Evolutionary conservation across 108 stramenopile genomes (phyloP), one percentile per base, ranked within the genome.

Genomic region (Skeletonema tropicum): DNA sequence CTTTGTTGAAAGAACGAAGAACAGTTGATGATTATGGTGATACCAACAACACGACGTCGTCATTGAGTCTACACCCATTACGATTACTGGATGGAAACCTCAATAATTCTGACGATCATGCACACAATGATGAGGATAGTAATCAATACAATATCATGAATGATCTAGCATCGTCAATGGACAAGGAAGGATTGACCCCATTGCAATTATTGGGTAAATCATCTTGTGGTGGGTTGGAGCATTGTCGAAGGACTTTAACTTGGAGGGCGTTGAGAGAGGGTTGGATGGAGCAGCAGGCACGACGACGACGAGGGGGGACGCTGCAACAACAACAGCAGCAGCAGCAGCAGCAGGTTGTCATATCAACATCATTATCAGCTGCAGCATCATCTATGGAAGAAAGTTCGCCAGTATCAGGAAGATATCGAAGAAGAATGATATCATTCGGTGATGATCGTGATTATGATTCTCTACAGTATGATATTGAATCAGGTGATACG

Each of bases 121-220:
- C 55, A 3, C 63, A 58, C 19, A 10, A 41, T 12, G 52, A 65
- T 21, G 19, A 66, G 1, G 63, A 57, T 1, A 30, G 42, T n/a
- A 1, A 41, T 41, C 39, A 12, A 41, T 70, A 36, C 69, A 15
- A 36, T 23, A 62, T 60, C 17, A 66, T 82, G n/a, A 77, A 82
- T 13, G 62, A 71, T 45, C 31, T 82, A 57, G 66, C 74, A 19
- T 10, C 55, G 2, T 25, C 74, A 35, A 21, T 49, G 29, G 91
- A 94, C 59, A 49, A 70, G 30, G 94, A 94, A 66, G 85, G 85
- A 11, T 71, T 90, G 11, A 90, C 89, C 3, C 89, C 91, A 3
- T 66, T 89, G 1, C 77, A 85, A 23, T 74, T 94, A 10, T 66
- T 94, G 29, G 83, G 86, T 6, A 65, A 57, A 29, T 68, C 87